Base-by-base conservation (phyloP, 1,139 yeast genomes). In the Suhomyces bokatorum region DNA sequence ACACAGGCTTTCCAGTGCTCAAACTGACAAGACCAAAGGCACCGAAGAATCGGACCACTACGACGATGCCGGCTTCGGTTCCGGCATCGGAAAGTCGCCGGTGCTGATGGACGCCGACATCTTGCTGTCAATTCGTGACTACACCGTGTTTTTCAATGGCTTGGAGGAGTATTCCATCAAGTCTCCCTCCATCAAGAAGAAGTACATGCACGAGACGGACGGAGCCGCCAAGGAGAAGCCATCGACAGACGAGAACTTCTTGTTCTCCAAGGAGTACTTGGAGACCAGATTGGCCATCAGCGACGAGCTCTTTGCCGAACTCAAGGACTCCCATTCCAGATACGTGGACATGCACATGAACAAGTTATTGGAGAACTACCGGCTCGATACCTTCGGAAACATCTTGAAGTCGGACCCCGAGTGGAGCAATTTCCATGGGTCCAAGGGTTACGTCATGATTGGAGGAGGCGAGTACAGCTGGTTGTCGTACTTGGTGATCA, bases 391-490 rank as follows among this genome's bases (percentile, higher is more conserved):
- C 1, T 74, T 73, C 55, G 77, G 77, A 11, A 66, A 61, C 43
- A 40, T 69, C n/a, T 51, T 67, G 30, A 53, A 60, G 20, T 42
- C 63, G 6, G 75, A 70, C 49, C 61, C 66, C 2, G 70, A 64
- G 41, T 74, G 78, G 78, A 49, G 52, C 3, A 38, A 47, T 1
- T 74, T 71, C 55, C 51, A 59, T n/a, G 70, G 65, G 0, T 59
- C 72, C 1, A 52, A 61, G 16, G 79, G 79, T 7, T 69, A 67
- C 51, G 77, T 73, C 1, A 44, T 73, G 37, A 67, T 74, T 33
- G 79, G 79, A 2, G 79, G 79, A 6, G 76, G 75, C 2, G 51
- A 66, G 49, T 74, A 66, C 53, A 66, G 69, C 48, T 74, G 78
- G 78, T 61, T 74, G 43, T 64, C 77, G 12, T 73, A 63, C 50